These are phyloP conservation scores for Xylariomycetidae sp. DNA, from an alignment of 2,329 filamentous ascomycete genomes.

Conservation along the genomic window DNA sequence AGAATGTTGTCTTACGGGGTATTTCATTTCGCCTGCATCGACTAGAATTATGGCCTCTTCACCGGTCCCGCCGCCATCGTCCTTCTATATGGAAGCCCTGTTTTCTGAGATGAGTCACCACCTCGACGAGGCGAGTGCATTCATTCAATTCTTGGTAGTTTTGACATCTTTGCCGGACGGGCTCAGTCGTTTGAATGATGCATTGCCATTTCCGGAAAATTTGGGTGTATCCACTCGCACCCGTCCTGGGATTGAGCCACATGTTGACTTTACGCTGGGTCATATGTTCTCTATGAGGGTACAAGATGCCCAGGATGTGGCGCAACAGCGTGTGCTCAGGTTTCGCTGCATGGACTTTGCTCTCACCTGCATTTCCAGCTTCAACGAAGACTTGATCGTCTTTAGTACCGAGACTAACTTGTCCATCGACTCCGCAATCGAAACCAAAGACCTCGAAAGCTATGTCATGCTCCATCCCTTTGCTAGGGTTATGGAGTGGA, in stretches of 20 bases:
- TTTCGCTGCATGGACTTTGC: conserved; percentile 83
- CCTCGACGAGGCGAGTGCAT: conserved; percentile 81
- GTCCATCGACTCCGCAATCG: conserved; percentile 69
- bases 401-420: conserved; percentile 76
- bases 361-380: conserved; percentile 70
- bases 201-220: conserved; percentile 79
- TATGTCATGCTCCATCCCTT: conserved; percentile 92
- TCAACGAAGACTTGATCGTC: conserved; percentile 90
- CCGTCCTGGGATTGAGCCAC: conserved; percentile 83
- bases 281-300: conserved; percentile 67
- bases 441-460: conserved; percentile 66
- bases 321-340: conserved; percentile 69
- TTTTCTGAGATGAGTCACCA: conserved; percentile 70
- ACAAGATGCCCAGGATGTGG: conserved; percentile 59
- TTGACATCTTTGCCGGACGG: conserved; percentile 64
- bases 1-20: conserved; percentile 73
- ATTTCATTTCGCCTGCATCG: conserved; percentile 31
- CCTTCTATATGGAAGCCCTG: conserved; percentile 53
- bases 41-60: conserved; percentile 26
- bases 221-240: conserved; percentile 71
- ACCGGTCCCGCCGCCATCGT: conserved; percentile 23
- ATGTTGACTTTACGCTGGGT: conserved; percentile 86
- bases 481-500: conserved; percentile 92
- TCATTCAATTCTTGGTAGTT: conserved; percentile 71
- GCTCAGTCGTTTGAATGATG: conserved; percentile 62